Evolutionary conservation across 208 protist genomes (phyloP).

Genomic region (Zelonia costaricensis): DNA sequence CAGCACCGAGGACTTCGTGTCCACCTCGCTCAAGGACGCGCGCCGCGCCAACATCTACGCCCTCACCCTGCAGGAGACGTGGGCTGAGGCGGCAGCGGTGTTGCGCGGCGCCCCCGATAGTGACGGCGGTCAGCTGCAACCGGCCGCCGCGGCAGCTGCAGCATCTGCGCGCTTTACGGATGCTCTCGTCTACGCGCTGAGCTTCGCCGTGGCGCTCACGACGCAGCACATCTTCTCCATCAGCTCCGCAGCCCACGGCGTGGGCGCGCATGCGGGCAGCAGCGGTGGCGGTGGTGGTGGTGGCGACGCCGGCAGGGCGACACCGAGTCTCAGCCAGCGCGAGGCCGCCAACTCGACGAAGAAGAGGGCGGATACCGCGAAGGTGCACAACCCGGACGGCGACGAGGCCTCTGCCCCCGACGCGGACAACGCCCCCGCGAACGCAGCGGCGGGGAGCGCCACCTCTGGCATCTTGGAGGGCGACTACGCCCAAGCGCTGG

Average conservation of each 20-base stretch:
- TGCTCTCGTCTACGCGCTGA: constrained; percentile 73
- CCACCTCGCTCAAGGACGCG: constrained; percentile 67
- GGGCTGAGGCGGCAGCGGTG: constrained; percentile 47
- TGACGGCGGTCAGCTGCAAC: not conserved
- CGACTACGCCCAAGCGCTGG: constrained; percentile 7
- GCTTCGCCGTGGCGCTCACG: constrained; percentile 61
- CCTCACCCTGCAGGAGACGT: constrained; percentile 78
- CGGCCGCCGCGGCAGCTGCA: constrained; percentile 1
- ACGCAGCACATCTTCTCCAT: constrained; percentile 50
- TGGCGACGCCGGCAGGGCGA: not conserved
- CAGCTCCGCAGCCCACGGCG: not conserved
- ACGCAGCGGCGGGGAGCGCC: not conserved
- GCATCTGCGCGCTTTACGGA: constrained; percentile 48
- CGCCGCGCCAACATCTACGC: constrained; percentile 79
- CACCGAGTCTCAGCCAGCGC: not conserved
- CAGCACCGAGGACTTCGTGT: constrained; percentile 71
- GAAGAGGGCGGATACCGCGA: no score
- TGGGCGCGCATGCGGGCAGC: not conserved
- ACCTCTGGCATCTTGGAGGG: constrained; percentile 5
- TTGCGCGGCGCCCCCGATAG: constrained; percentile 13
- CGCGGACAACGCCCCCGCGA: not conserved
- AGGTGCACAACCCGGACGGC: no score
- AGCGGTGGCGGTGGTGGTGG: constrained; percentile 2
- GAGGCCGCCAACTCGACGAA: no score
- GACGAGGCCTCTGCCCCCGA: no score